Base-by-base conservation (phyloP, 75 land plant species). In the Pinus tabuliformis region DNA sequence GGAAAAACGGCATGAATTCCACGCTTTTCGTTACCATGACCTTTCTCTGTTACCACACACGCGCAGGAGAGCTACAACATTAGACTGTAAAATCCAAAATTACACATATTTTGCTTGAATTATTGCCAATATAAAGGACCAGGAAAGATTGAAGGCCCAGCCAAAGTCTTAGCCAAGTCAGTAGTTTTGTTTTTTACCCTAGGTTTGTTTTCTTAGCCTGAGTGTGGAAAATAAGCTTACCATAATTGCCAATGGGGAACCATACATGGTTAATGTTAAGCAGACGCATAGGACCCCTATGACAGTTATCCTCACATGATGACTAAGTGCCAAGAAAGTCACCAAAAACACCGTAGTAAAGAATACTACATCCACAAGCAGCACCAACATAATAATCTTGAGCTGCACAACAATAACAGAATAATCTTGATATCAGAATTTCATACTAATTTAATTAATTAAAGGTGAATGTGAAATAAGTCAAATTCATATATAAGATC, bases 1-100 rank as follows among this genome's bases (percentile, higher is more conserved):
- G 84, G 16, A 72, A 83, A 73, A 93, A 93, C 6, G 96, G 96
- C 96, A 93, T 92, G 85, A 63, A 93, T 82, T 92, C 88, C 64
- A 93, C 95, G 36, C 91, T 92, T 73, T 83, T 88, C 2, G 82
- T 90, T 73, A 68, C 74, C 12, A 94, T 78, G 39, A 92, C 91
- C 2, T 58, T 85, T 62, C 78, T 83, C 97, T 94, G 92, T 59
- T 7, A 39, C 37, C 13, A 21, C n/a, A 2, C 6, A 9, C 7
- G 33, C 33, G 17, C 37, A 24, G 12, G 54, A 1, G 2, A 7
- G 8, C 7, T 45, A 5, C 6, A 45, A 45, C 7, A 45, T 39
- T 45, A 45, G 8, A 45, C 52, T 7, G 6, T 5, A 45, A 8
- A 45, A 45, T 45, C 1, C 52, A 45, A 45, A 45, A 45, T 8